Percentiles rank a stretch among this genome's conserved stretches.
Conservation (phyloP, 495 filamentous ascomycete species). For the Penicillium robsamsonii region DNA sequence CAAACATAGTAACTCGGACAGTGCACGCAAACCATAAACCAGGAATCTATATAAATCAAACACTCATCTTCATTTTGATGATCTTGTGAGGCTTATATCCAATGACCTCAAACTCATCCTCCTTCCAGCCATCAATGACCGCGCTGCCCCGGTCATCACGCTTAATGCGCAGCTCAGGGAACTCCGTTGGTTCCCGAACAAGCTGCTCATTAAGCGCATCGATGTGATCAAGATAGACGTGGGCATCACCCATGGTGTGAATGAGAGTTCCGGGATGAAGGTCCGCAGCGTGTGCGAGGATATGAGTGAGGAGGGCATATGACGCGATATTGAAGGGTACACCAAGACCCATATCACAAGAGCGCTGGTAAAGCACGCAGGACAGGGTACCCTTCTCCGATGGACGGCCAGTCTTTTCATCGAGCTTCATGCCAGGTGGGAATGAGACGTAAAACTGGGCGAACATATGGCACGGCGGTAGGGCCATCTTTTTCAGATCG, state of each 20-base stretch:
- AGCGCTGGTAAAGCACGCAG: constrained; percentile 89
- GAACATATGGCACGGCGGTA: constrained; percentile 99
- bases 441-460: constrained; percentile 96
- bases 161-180: constrained; percentile 72
- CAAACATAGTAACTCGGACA: constrained; percentile 15
- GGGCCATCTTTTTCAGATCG: constrained; percentile 83
- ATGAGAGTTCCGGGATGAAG: constrained; percentile 80
- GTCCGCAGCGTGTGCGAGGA: constrained; percentile 83
- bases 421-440: constrained; percentile 45
- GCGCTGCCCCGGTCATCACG: constrained; percentile 60
- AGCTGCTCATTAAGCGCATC: constrained; percentile 82
- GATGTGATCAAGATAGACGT: constrained; percentile 91
- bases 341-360: constrained; percentile 94
- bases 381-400: constrained; percentile 62
- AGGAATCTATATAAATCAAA: constrained; percentile 46
- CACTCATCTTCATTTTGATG: constrained; percentile 98
- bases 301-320: constrained; percentile 90
- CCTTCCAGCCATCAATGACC: constrained; percentile 73
- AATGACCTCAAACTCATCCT: constrained; percentile 83
- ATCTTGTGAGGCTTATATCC: constrained; percentile 87
- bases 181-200: constrained; percentile 72
- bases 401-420: constrained; percentile 37
- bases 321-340: constrained; percentile 97
- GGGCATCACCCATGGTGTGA: constrained; percentile 94
- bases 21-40: not conserved